Evolutionary conservation across 805 yeast species (phyloP), one percentile per base, ranked within the genome.

Genomic region (Candida alai): DNA sequence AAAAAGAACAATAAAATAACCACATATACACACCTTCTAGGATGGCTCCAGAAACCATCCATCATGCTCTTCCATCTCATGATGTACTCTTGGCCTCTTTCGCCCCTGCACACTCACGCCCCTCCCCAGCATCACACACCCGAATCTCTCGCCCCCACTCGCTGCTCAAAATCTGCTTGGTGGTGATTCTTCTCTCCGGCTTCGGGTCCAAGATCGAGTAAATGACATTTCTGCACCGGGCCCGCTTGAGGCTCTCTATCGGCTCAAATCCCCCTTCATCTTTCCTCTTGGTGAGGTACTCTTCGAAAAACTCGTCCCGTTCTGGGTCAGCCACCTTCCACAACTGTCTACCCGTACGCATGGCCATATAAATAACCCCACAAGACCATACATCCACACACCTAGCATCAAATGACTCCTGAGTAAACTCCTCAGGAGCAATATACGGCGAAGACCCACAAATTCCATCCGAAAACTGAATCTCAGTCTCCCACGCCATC

Each of bases 61-160:
- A 26, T 14, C 17, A 26, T 30, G 15, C 10, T 20, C 18, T 15
- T 30, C 13, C 34, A 24, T 18, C 20, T 31, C n/a, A n/a, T n/a
- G n/a, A n/a, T n/a, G n/a, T n/a, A n/a, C n/a, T n/a, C n/a, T 11
- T n/a, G 11, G n/a, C 24, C n/a, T 11, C 24, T 21, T n/a, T 11
- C n/a, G 24, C 11, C 24, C n/a, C n/a, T n/a, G n/a, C n/a, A n/a
- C n/a, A n/a, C n/a, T n/a, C n/a, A n/a, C n/a, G n/a, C 19, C 59
- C 61, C 20, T 70, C 78, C 10, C 84, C 89, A 16, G 84, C 83
- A 22, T 73, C 78, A 56, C 96, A 88, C 18, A 85, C 79, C 39
- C 65, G 71, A 42, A 90, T 88, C 54, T 86, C 94, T 39, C 97
- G 68, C 1, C 95, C 95, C 97, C 97, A 90, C 58, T 93, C 97